These are phyloP conservation scores for Suillus variegatus DNA, from an alignment of 768 basidiomycete species.

Conservation along the genomic window DNA sequence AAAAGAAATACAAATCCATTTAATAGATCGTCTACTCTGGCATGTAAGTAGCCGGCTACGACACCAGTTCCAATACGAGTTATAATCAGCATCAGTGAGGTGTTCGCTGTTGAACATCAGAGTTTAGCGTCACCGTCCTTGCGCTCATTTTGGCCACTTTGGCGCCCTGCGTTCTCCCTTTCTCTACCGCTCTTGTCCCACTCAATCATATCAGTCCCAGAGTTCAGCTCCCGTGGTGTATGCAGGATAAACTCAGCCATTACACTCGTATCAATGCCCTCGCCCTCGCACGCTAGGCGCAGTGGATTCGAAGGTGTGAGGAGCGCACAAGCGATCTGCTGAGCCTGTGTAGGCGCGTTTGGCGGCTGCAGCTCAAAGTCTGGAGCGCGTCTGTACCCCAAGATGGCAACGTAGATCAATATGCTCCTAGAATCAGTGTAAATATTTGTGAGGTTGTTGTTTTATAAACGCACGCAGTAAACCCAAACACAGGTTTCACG, in stretches of 20 bases:
- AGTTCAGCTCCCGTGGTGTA: constrained; percentile 9
- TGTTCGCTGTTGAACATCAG: constrained; percentile 10
- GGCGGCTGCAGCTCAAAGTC: constrained; percentile 47
- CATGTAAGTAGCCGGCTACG: neutral
- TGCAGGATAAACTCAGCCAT: constrained; percentile 19
- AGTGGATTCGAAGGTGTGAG: constrained; percentile 26
- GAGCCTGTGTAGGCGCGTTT: constrained; percentile 39
- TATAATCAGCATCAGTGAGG: neutral
- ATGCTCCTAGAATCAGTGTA: constrained; percentile 40
- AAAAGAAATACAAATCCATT: neutral
- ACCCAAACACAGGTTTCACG: constrained; percentile 84
- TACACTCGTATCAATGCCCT: constrained; percentile 25
- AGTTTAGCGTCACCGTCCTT: constrained; percentile 23
- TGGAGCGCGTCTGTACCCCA: constrained; percentile 49
- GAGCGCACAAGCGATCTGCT: constrained; percentile 47
- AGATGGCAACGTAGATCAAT: constrained; percentile 48
- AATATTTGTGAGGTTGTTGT: neutral
- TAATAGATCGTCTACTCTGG: neutral
- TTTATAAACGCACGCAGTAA: constrained; percentile 64
- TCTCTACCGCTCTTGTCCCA: constrained; percentile 21
- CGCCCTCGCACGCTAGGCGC: constrained; percentile 26
- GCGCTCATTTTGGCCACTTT: neutral
- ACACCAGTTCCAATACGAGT: neutral
- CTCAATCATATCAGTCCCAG: constrained; percentile 14
- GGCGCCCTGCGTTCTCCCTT: neutral